Conservation (phyloP, 331 rosid genomes). For the Acacia pycnantha region DNA sequence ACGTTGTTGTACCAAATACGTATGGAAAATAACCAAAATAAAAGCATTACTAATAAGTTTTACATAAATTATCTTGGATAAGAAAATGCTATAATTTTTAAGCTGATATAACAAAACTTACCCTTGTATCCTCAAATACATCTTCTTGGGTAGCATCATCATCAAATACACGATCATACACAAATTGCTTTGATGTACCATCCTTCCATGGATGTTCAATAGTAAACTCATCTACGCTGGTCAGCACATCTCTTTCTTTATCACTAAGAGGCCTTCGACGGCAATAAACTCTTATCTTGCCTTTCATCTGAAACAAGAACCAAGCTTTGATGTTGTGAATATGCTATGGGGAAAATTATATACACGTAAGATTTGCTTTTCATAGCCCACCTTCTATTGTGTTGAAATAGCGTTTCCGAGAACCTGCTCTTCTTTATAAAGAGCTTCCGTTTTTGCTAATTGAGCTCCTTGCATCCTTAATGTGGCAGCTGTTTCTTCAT, state of each 20-base stretch:
- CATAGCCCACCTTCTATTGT: constrained; percentile 72
- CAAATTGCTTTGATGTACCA: constrained; percentile 74
- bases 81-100: too few species aligned
- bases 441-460: constrained; percentile 82
- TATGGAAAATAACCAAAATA: constrained; percentile 27
- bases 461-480: constrained; percentile 95
- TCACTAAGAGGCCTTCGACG: constrained; percentile 79
- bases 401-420: constrained; percentile 91
- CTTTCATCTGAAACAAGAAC: constrained; percentile 82
- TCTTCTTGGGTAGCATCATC: constrained; percentile 71
- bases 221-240: constrained; percentile 74
- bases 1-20: constrained; percentile 97
- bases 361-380: not conserved
- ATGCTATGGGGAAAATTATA: constrained; percentile 6
- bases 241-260: constrained; percentile 51
- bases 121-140: constrained; percentile 94
- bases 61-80: not conserved
- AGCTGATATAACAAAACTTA: constrained; percentile 39
- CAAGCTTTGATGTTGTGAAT: constrained; percentile 6
- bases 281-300: constrained; percentile 95
- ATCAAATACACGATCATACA: constrained; percentile 81
- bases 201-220: constrained; percentile 94
- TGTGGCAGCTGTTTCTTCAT: constrained; percentile 84
- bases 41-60: not conserved
- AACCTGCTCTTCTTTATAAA: constrained; percentile 93